phyloP scores from a whole-genome alignment of 75 land plant species.

The Larix kaempferi region DNA sequence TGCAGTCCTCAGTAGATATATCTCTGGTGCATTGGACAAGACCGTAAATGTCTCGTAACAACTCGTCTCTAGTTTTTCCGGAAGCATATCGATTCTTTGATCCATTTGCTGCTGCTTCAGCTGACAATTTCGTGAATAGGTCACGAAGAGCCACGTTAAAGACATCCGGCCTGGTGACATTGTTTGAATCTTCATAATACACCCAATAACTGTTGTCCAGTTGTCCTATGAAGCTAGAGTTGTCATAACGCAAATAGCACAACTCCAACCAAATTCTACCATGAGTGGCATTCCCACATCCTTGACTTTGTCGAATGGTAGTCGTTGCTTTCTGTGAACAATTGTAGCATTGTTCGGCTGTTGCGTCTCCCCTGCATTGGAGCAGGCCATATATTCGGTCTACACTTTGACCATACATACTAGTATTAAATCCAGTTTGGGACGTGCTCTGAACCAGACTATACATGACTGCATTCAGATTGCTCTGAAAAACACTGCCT shows the following conservation, averaged over 20 bases:
- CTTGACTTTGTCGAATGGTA: slow-evolving; percentile 24
- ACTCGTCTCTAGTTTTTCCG: neutral
- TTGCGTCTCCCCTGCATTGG: slow-evolving; percentile 58
- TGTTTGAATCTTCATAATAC: neutral
- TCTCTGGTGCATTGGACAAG: neutral
- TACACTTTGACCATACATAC: neutral
- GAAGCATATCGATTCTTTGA: neutral
- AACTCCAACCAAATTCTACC: slow-evolving; percentile 50
- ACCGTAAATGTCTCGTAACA: neutral
- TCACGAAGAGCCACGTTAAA: neutral
- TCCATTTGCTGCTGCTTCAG: neutral
- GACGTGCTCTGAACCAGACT: too few species aligned
- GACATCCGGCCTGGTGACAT: neutral
- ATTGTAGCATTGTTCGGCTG: slow-evolving; percentile 17
- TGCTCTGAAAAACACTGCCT: too few species aligned
- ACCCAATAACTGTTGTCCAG: neutral
- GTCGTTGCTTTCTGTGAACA: slow-evolving; percentile 34
- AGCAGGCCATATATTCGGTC: slow-evolving; percentile 32
- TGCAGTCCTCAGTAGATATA: neutral
- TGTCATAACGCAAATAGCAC: slow-evolving; percentile 44
- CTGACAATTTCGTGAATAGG: neutral
- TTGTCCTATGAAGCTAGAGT: slow-evolving; percentile 18
- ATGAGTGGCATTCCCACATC: slow-evolving; percentile 30
- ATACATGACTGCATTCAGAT: too few species aligned
- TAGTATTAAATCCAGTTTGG: too few species aligned